Evolutionary conservation across 805 yeast genomes (phyloP).

Genomic region (Wickerhamiella siamensis): DNA sequence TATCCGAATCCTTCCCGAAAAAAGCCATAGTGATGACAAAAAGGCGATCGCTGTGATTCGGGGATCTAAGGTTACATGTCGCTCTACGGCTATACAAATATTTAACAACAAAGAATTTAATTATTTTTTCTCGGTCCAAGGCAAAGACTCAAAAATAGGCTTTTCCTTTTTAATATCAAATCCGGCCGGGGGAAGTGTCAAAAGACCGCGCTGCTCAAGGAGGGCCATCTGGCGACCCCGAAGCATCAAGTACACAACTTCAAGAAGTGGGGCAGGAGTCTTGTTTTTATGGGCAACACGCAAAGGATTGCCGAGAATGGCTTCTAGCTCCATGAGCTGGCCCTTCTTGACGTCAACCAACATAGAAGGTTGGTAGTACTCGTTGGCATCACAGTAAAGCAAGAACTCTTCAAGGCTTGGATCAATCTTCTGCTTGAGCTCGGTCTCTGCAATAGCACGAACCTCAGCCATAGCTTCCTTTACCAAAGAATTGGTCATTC

Average conservation of each 20-base stretch:
- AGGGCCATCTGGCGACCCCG: constrained; percentile 46
- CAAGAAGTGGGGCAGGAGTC: constrained; percentile 44
- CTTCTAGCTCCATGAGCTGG: constrained; percentile 58
- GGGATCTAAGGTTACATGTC: background rate
- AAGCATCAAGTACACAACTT: constrained; percentile 43
- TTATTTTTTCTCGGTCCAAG: constrained; percentile 6
- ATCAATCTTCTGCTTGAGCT: constrained; percentile 40
- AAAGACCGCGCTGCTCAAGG: constrained; percentile 40
- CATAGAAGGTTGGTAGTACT: constrained; percentile 59
- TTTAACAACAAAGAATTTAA: background rate
- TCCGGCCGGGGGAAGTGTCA: constrained; percentile 28
- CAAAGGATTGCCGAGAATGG: constrained; percentile 53
- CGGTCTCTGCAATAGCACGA: constrained; percentile 50
- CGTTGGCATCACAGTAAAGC: constrained; percentile 44
- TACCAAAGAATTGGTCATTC: constrained; percentile 29
- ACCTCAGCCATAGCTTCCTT: constrained; percentile 59
- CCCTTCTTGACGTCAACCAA: constrained; percentile 50
- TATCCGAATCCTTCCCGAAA: constrained; percentile 1
- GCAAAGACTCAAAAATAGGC: constrained; percentile 5
- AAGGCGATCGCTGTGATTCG: background rate
- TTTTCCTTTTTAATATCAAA: constrained; percentile 6
- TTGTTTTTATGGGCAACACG: constrained; percentile 34
- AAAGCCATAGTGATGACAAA: background rate
- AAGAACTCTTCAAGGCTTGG: constrained; percentile 34
- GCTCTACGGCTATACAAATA: too few species aligned